A percentile compares a stretch with the other conserved stretches of the same genome.
These are phyloP conservation scores for Penicillium riverlandense DNA, from an alignment of 495 filamentous ascomycete species.

Conservation along the genomic window DNA sequence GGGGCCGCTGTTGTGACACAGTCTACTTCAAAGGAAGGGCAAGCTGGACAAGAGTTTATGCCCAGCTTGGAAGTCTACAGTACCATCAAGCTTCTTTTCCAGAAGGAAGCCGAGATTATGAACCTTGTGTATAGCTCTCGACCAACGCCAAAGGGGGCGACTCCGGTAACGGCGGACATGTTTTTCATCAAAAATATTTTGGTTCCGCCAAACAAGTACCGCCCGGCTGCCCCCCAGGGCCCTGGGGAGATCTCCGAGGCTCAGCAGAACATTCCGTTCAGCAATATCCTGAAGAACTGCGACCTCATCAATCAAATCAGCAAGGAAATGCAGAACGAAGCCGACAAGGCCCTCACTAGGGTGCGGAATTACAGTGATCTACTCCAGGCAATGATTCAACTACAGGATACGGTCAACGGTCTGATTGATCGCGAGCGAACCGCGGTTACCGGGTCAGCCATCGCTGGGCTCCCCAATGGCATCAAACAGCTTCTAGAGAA, in stretches of 20 bases:
- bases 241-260: constrained; percentile 74
- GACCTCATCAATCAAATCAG: constrained; percentile 67
- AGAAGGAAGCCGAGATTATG: constrained; percentile 77
- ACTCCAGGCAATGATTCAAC: constrained; percentile 63
- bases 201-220: constrained; percentile 86
- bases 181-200: constrained; percentile 84
- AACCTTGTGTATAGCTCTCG: constrained; percentile 74
- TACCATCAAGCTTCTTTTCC: constrained; percentile 69
- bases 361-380: constrained; percentile 52
- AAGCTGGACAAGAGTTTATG: constrained; percentile 56
- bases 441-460: constrained; percentile 63
- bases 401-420: constrained; percentile 88
- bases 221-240: constrained; percentile 79
- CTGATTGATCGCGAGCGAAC: constrained; percentile 83
- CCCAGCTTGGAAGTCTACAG: constrained; percentile 69
- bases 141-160: constrained; percentile 41
- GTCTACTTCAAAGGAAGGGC: constrained; percentile 16
- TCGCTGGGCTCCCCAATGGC: constrained; percentile 42
- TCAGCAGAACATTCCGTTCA: constrained; percentile 78
- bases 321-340: constrained; percentile 55
- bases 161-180: constrained; percentile 65
- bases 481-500: constrained; percentile 98
- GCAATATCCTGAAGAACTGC: constrained; percentile 64
- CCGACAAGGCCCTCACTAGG: constrained; percentile 30
- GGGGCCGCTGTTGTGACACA: constrained; percentile 31